phyloP scores from a whole-genome alignment of 768 basidiomycete genomes.

The Collybia nuda region DNA sequence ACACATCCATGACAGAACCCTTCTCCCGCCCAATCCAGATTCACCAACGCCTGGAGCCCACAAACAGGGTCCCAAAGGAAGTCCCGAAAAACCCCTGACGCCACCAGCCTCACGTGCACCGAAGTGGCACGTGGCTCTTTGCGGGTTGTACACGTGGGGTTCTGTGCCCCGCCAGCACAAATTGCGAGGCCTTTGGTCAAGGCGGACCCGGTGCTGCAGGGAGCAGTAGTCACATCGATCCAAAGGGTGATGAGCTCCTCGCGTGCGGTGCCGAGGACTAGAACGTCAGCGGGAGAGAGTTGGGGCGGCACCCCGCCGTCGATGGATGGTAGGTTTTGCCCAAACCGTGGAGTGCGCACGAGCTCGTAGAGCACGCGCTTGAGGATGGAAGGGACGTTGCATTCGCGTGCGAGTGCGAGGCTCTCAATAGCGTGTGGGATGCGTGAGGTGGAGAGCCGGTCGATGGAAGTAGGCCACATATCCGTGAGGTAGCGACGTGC shows the following conservation, averaged over 20 bases:
- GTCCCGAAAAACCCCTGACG: conserved; percentile 6
- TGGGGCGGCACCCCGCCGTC: too few relatives aligned
- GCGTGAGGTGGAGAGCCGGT: conserved; percentile 13
- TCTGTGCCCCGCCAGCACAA: not conserved
- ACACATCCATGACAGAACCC: conserved; percentile 10
- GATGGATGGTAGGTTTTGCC: conserved; percentile 10
- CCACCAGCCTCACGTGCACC: conserved; percentile 6
- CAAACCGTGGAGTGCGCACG: conserved; percentile 23
- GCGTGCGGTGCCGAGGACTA: too few relatives aligned
- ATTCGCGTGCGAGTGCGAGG: conserved; percentile 27
- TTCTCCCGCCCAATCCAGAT: conserved; percentile 10
- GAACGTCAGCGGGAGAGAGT: too few relatives aligned
- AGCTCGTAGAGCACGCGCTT: conserved; percentile 38
- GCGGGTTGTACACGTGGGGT: conserved; percentile 3
- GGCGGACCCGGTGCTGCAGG: not conserved
- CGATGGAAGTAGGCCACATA: conserved; percentile 29
- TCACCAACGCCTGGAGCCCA: conserved; percentile 9
- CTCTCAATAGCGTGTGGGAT: conserved; percentile 25
- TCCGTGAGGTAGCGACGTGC: conserved; percentile 23
- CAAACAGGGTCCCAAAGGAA: conserved; percentile 7
- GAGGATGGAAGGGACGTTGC: conserved; percentile 21
- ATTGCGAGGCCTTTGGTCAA: not conserved
- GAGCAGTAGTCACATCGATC: conserved; percentile 1
- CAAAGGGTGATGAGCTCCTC: conserved; percentile 11
- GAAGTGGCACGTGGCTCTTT: not conserved